These are phyloP conservation scores for Inosperma sp. DNA, from an alignment of 768 basidiomycete genomes.

Conservation along the genomic window DNA sequence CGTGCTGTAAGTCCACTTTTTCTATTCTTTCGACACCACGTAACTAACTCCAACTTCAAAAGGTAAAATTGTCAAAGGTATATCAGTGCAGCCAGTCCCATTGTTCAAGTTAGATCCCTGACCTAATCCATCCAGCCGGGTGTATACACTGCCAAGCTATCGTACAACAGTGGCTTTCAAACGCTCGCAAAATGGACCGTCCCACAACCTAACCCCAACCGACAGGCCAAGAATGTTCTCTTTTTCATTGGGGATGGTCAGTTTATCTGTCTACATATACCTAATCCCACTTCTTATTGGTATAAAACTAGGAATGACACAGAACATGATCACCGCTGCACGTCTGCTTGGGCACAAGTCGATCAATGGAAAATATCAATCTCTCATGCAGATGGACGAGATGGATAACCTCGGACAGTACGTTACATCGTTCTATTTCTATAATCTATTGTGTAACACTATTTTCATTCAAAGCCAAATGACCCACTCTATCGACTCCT, in stretches of 20 bases:
- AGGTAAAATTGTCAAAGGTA: too few relatives aligned
- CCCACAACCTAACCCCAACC: conserved; percentile 29
- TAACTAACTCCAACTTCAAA: too few relatives aligned
- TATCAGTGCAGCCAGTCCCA: conserved; percentile 32
- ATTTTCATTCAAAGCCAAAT: conserved; percentile 32
- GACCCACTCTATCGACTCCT: conserved; percentile 45
- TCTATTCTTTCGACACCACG: too few relatives aligned
- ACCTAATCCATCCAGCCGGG: conserved; percentile 29
- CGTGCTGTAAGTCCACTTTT: conserved; percentile 31
- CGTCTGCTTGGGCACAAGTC: conserved; percentile 43
- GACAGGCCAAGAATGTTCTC: conserved; percentile 41
- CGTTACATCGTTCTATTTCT: conserved; percentile 12
- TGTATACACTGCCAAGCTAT: conserved; percentile 36
- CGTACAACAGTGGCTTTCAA: conserved; percentile 30
- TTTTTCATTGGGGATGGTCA: conserved; percentile 46
- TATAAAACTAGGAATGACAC: conserved; percentile 38
- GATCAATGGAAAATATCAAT: conserved; percentile 43
- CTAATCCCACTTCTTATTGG: neutral
- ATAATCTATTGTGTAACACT: neutral
- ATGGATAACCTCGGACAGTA: conserved; percentile 44
- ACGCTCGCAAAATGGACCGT: conserved; percentile 40
- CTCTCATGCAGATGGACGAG: conserved; percentile 45
- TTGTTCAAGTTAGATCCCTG: neutral
- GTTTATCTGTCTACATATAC: conserved; percentile 3
- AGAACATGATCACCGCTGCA: conserved; percentile 45